Percentiles rank a stretch among this genome's conserved stretches.
These are phyloP conservation scores for Candida koratica DNA, from an alignment of 805 yeast species.

Conservation along the genomic window DNA sequence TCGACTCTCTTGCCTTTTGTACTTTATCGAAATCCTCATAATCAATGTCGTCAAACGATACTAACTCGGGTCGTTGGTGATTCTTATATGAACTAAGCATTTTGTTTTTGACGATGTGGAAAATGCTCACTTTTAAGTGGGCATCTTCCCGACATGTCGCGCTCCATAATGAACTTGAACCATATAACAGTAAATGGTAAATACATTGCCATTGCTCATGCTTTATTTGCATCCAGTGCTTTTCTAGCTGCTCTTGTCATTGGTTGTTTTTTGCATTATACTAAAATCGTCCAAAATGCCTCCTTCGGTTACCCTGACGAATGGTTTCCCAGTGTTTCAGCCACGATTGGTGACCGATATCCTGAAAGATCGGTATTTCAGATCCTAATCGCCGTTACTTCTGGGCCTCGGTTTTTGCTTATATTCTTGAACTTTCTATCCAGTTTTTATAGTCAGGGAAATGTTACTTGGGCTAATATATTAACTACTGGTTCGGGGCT, in stretches of 20 bases:
- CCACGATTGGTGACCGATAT: conserved; percentile 94
- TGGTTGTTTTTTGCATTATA: conserved; percentile 75
- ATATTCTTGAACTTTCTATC: conserved; percentile 48
- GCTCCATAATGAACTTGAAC: conserved; percentile 4
- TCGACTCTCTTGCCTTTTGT: conserved; percentile 68
- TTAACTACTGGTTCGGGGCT: conserved; percentile 55
- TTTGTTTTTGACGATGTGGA: not conserved
- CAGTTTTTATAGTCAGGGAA: conserved; percentile 20
- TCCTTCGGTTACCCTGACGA: conserved; percentile 92
- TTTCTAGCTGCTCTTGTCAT: conserved; percentile 70
- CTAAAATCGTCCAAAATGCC: conserved; percentile 84
- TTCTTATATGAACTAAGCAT: conserved; percentile 23
- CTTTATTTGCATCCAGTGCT: conserved; percentile 67
- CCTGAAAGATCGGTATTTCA: conserved; percentile 95
- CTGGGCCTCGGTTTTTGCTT: conserved; percentile 84
- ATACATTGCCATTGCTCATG: conserved; percentile 66
- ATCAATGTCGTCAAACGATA: conserved; percentile 80
- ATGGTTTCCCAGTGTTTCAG: conserved; percentile 98
- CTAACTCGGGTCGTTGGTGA: conserved; percentile 61
- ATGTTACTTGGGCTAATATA: conserved; percentile 1
- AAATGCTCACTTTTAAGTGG: conserved; percentile 5
- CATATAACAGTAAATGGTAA: conserved; percentile 52
- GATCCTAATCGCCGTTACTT: conserved; percentile 82
- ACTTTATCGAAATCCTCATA: conserved; percentile 62
- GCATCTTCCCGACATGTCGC: conserved; percentile 4